A percentile compares a stretch with the other conserved stretches of the same genome.
These are phyloP conservation scores for Pinus albicaulis DNA, from an alignment of 75 land plant genomes.

Conservation along the genomic window DNA sequence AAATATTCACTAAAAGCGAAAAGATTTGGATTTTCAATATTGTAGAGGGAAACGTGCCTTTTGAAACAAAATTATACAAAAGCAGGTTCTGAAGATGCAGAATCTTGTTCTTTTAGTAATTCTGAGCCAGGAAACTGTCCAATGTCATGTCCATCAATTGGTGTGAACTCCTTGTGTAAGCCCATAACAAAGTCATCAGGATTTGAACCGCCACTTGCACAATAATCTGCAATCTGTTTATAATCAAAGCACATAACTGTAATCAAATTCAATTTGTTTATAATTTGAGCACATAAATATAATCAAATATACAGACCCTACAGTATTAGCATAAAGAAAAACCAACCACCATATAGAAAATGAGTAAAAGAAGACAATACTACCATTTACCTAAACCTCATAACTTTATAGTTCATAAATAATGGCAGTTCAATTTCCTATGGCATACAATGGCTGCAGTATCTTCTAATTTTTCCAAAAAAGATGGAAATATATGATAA, in stretches of 20 bases:
- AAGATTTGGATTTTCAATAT: not conserved
- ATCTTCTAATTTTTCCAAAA: not conserved
- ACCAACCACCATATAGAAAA: not conserved
- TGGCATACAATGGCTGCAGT: not conserved
- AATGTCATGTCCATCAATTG: slow-evolving; percentile 75
- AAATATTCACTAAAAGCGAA: not conserved
- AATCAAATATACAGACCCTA: not conserved
- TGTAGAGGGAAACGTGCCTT: not conserved
- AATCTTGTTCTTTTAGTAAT: not conserved
- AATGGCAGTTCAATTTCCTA: not conserved
- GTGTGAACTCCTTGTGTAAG: slow-evolving; percentile 56
- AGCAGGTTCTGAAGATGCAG: slow-evolving; percentile 6
- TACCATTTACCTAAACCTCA: not conserved
- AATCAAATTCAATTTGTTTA: not conserved
- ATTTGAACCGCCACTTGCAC: slow-evolving; percentile 37
- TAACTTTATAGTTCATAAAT: not conserved
- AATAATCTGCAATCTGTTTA: slow-evolving; percentile 80
- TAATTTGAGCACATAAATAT: not conserved
- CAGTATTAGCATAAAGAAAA: not conserved
- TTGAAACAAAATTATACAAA: not conserved
- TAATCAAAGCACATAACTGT: not conserved
- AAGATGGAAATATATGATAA: not conserved
- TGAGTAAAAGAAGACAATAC: not conserved
- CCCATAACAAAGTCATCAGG: slow-evolving; percentile 83
- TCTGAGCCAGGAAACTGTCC: slow-evolving; percentile 86